Base-by-base conservation (phyloP, 2,329 filamentous ascomycete genomes). In the Penicillium freii region DNA sequence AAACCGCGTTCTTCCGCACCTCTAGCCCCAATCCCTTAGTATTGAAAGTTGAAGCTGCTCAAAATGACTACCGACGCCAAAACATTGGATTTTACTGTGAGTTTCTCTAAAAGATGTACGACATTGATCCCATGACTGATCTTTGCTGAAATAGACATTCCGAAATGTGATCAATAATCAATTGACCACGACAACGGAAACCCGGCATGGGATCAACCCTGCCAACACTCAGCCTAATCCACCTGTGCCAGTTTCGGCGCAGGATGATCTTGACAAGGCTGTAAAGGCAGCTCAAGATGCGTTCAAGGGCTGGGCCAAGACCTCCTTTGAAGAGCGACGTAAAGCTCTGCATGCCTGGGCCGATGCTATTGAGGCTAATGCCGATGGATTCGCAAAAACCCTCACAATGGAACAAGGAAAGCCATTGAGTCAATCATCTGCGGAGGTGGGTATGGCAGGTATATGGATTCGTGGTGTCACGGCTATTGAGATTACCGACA, bases 81-180 rank as follows among this genome's bases (percentile, higher is more conserved):
- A 27, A 11, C 21, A 19, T 51, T 61, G 21, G 57, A 61, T 38
- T 61, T 61, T 23, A 43, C 53, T 1, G 59, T 61, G 27, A 38
- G 59, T 33, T 4, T 21, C 31, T 21, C 13, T 11, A 5, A 33
- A 31, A 4, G 3, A 1, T 11, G 4, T 7, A 10, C 19, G 3
- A 11, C 6, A 34, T n/a, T 9, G 11, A 40, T 23, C 11, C 4
- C 8, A 15, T 2, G 2, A 21, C 43, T 56, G 5, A 56, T n/a
- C 7, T 4, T 19, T 19, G 33, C 7, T 7, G 10, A 6, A 25
- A 8, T 19, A 76, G 60, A 80, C 74, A 44, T 84, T 81, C 67
- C 73, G 75, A 58, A 84, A 84, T 71, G 74, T 82, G 54, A 78
- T 84, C 61, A 76, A 82, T 60, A 81, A 80, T 57, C 71, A 82